Base-by-base conservation (phyloP, 106 monocot genomes). In the Phalaenopsis equestris region DNA sequence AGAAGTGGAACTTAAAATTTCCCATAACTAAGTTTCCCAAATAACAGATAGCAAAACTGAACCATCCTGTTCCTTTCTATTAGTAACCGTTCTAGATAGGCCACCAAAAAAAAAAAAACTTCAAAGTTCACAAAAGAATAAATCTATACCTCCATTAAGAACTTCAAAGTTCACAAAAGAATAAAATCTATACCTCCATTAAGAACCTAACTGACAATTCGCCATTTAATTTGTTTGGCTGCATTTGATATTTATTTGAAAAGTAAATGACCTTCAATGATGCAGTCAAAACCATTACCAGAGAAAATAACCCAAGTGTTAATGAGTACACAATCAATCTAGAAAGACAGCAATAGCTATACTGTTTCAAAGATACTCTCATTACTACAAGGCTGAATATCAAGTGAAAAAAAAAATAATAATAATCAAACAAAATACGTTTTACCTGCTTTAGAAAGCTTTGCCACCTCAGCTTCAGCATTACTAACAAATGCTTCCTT, bases 391-490 rank as follows among this genome's bases (percentile, higher is more conserved):
- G 6, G 38, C 6, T 6, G 74, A 18, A n/a, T 36, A 74, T 74
- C 6, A 42, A 74, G 0, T 43, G 19, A 17, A 41, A 41, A 18
- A 42, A 72, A 72, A 3, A 70, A 77, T 65, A 58, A 41, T 6
- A 37, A 15, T 0, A 41, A 65, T 2, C 9, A 79, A 36, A 23
- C 11, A 18, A 42, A 73, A 39, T 42, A 78, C 41, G 15, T 46
- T 30, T 37, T 81, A 93, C 96, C 96, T 78, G 96, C 96, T 86
- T 90, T 86, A 41, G 96, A 96, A 75, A 96, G 93, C 82, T 83
- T 92, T 78, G 86, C 57, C 39, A 96, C 93, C 82, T 96, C 93
- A 79, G 90, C 91, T 83, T 93, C 88, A 67, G 93, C 91, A 78
- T 83, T 80, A 43, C 48, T 82, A 80, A 83, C 86, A 75, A 96